Evolutionary conservation across 805 yeast species (phyloP), one percentile per base, ranked within the genome.

Genomic region (Kodamaea fukazawae): DNA sequence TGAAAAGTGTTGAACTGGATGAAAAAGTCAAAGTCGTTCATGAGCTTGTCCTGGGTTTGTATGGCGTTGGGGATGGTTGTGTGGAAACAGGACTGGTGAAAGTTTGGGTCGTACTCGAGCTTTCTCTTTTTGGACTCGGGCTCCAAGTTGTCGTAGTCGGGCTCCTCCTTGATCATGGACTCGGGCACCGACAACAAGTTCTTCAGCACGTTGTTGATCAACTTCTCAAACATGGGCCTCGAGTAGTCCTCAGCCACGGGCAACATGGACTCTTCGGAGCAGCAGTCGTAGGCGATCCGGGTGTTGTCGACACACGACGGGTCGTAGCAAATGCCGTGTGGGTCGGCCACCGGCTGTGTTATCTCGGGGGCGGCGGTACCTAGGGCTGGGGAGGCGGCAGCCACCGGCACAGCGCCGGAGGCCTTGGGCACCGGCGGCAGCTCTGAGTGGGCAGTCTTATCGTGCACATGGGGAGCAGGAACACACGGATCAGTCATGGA

Each of bases 1-100:
- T 50, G 51, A 46, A 57, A 56, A 44, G 57, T 63, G 44, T 61
- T 58, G 44, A 64, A 62, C 45, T 63, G 67, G 30, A 61, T 57
- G 38, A 60, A 55, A 44, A 64, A 66, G 38, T 70, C 72, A 43
- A 51, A 64, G 47, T 70, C 71, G 3, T 60, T 51, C 49, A 57
- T 55, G 10, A 51, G 36, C 15, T 37, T 29, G n/a, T 37, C 48
- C 7, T 32, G 26, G 13, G 17, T 12, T 26, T 32, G 29, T 7
- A 20, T 29, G 26, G 43, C 42, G 28, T 60, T 60, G 31, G 51
- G 78, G 33, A 54, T 59, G 32, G 54, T 58, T 18, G 79, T 74
- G 54, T 63, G 78, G 57, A 62, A 75, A 55, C 65, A 71, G 34
- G 60, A 72, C 58, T 67, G 71, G 42, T 68, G 71, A 20, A 62